Conservation (phyloP, 768 basidiomycete genomes). For the Leccinum boreale region DNA sequence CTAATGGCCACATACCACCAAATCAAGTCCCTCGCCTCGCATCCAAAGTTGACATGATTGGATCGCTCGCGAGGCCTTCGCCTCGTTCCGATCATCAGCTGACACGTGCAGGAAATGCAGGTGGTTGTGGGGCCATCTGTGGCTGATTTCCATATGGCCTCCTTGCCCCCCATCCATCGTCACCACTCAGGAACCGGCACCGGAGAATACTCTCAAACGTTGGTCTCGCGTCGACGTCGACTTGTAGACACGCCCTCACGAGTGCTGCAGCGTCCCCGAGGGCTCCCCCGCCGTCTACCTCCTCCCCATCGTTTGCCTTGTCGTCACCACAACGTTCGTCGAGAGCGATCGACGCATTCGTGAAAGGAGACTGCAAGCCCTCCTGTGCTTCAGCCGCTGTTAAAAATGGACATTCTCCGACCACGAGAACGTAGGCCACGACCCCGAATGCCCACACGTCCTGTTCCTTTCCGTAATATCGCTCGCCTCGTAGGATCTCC, state of each 20-base stretch:
- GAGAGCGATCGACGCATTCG: slow-evolving; percentile 69
- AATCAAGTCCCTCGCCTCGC: background rate
- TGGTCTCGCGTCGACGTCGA: slow-evolving; percentile 76
- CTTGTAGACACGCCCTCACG: slow-evolving; percentile 78
- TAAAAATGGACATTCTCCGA: slow-evolving; percentile 90
- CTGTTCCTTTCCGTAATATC: slow-evolving; percentile 94
- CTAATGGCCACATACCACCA: slow-evolving; percentile 14
- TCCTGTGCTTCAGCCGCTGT: slow-evolving; percentile 89
- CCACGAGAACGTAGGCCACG: slow-evolving; percentile 90
- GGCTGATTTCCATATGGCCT: slow-evolving; percentile 28
- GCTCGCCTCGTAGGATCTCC: slow-evolving; percentile 92
- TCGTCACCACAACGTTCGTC: slow-evolving; percentile 79
- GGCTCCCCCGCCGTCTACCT: slow-evolving; percentile 78
- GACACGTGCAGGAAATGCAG: slow-evolving; percentile 31
- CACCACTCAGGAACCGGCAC: slow-evolving; percentile 77
- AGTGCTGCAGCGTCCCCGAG: slow-evolving; percentile 83
- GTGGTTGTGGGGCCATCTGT: slow-evolving; percentile 25
- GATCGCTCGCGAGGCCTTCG: background rate
- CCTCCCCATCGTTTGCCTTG: slow-evolving; percentile 70
- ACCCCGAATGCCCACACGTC: slow-evolving; percentile 99
- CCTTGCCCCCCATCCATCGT: slow-evolving; percentile 65
- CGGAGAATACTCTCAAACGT: slow-evolving; percentile 80
- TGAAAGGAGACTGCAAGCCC: slow-evolving; percentile 72
- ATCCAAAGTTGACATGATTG: background rate
- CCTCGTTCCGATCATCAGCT: slow-evolving; percentile 21